Percentiles rank a stretch among this genome's conserved stretches.
phyloP scores from a whole-genome alignment of 1,284 basidiomycete species.

The Xerocomus nothofagi region DNA sequence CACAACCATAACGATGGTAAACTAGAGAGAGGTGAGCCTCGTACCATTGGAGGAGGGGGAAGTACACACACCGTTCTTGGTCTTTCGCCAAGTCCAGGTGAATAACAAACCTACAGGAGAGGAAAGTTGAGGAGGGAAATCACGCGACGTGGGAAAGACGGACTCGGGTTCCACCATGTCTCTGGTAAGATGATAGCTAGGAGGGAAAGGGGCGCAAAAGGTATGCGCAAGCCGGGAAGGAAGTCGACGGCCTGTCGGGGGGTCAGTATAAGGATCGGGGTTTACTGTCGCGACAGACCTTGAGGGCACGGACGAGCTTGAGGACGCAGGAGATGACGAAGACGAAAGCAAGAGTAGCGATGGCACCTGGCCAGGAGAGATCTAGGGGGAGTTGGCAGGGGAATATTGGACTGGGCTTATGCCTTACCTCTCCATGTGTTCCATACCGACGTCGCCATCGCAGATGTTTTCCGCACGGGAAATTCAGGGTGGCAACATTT shows the following conservation, averaged over 20 bases:
- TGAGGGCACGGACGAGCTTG: conserved; percentile 15
- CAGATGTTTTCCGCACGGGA: neutral
- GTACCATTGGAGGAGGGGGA: neutral
- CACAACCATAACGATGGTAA: conserved; percentile 38
- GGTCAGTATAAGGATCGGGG: neutral
- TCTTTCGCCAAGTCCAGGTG: conserved; percentile 40
- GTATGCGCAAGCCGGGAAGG: conserved; percentile 40
- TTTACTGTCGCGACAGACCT: conserved; percentile 8
- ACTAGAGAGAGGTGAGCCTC: conserved; percentile 29
- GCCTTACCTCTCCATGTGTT: neutral
- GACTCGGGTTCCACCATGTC: conserved; percentile 46
- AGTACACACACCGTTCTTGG: conserved; percentile 24
- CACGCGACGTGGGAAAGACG: conserved; percentile 5
- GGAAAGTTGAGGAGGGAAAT: neutral
- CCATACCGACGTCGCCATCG: neutral
- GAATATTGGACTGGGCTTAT: neutral
- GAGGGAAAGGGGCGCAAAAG: conserved; percentile 41
- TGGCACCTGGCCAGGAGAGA: neutral
- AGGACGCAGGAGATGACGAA: conserved; percentile 14
- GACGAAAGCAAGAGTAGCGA: conserved; percentile 1
- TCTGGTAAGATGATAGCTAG: conserved; percentile 41
- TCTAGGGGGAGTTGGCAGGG: neutral
- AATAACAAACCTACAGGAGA: conserved; percentile 26
- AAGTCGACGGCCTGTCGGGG: conserved; percentile 34
- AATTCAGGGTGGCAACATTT: neutral